phyloP scores from a whole-genome alignment of 1,284 basidiomycete species.

The Pholiota adiposa region DNA sequence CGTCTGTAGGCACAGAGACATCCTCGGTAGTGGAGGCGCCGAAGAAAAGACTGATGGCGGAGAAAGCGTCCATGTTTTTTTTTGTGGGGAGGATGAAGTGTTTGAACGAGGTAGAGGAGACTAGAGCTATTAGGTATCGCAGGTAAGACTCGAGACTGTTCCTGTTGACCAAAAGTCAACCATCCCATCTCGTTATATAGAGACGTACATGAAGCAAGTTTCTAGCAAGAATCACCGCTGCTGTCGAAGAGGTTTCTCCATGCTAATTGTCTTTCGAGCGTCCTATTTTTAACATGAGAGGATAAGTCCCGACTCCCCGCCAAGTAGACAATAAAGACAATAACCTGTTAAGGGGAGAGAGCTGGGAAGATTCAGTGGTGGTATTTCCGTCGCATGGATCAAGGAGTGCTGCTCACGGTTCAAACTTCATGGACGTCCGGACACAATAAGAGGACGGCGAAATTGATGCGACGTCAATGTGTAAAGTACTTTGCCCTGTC shows the following conservation, averaged over 20 bases:
- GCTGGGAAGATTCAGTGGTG: neutral
- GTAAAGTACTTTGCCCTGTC: neutral
- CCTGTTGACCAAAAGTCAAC: neutral
- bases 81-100: constrained; percentile 9
- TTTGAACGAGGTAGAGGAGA: neutral
- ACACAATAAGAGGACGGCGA: neutral
- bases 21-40: constrained; percentile 20
- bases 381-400: neutral
- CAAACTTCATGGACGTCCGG: too few species aligned
- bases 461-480: neutral
- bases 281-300: neutral
- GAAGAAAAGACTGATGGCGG: constrained; percentile 23
- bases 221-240: neutral
- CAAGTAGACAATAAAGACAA: neutral
- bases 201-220: neutral
- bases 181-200: neutral
- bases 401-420: neutral
- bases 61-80: constrained; percentile 26
- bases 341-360: neutral
- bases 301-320: neutral
- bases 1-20: constrained; percentile 18
- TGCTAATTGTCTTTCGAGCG: neutral
- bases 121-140: neutral
- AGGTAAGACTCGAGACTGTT: neutral
- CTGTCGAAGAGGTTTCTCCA: neutral